A percentile compares a stretch with the other conserved stretches of the same genome.
phyloP scores from a whole-genome alignment of 2,329 filamentous ascomycete species.

The Cucurbitaria berberidis region DNA sequence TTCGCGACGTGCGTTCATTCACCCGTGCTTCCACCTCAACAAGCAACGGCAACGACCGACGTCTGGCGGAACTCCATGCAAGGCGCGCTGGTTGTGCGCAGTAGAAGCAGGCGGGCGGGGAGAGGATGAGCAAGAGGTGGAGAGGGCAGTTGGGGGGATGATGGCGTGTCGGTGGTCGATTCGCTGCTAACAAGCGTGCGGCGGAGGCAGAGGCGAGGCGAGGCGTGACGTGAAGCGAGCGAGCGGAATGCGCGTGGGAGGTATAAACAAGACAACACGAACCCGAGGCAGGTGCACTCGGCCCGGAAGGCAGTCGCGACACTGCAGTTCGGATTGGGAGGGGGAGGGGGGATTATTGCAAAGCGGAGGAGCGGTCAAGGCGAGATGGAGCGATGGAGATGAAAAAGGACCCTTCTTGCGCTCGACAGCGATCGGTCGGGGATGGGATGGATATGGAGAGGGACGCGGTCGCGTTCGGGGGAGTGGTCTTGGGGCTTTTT shows the following conservation, averaged over 20 bases:
- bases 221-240: not conserved
- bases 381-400: conserved; percentile 27
- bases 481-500: conserved; percentile 34
- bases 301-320: conserved; percentile 14
- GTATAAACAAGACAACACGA: conserved; percentile 28
- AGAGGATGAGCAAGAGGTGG: conserved; percentile 19
- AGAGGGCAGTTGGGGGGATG: conserved; percentile 12
- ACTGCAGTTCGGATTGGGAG: no score
- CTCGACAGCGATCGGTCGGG: conserved; percentile 33
- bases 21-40: conserved; percentile 39
- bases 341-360: no score
- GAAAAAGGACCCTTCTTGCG: conserved; percentile 31
- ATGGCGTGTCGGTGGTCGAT: conserved; percentile 30
- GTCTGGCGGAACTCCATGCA: conserved; percentile 42
- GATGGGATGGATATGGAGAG: conserved; percentile 24
- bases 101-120: conserved; percentile 15
- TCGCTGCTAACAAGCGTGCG: conserved; percentile 30
- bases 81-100: conserved; percentile 29
- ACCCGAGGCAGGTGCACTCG: conserved; percentile 23
- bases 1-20: conserved; percentile 19
- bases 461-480: conserved; percentile 31
- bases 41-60: conserved; percentile 39
- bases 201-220: no score
- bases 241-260: conserved; percentile 29
- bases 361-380: conserved; percentile 13